Evolutionary conservation across 2,329 filamentous ascomycete genomes (phyloP).

Genomic region (Aspergillus sp.): DNA sequence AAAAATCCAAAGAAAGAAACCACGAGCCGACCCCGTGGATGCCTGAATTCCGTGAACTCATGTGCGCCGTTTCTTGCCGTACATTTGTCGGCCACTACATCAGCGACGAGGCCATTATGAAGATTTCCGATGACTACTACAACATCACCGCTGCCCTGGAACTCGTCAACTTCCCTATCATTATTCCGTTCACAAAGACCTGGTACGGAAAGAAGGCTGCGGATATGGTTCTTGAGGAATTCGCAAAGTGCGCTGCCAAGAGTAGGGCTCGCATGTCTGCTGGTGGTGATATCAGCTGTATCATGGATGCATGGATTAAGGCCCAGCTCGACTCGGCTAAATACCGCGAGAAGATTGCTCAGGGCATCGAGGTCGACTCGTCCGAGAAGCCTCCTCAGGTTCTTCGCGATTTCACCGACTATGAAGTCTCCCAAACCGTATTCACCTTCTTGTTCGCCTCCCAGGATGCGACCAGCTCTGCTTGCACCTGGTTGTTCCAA

Average conservation of each 20-base stretch:
- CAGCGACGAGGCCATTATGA: constrained; percentile 83
- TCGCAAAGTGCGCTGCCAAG: constrained; percentile 88
- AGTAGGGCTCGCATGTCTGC: constrained; percentile 88
- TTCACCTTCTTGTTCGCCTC: constrained; percentile 58
- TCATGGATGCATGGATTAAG: constrained; percentile 93
- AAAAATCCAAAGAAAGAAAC: constrained; percentile 69
- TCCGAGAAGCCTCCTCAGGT: constrained; percentile 64
- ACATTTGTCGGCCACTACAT: constrained; percentile 99
- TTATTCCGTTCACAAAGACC: constrained; percentile 89
- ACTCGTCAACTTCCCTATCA: constrained; percentile 97
- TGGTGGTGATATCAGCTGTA: constrained; percentile 82
- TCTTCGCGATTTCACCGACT: constrained; percentile 52
- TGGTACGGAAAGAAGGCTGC: constrained; percentile 97
- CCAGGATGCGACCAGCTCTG: constrained; percentile 93
- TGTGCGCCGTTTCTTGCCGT: constrained; percentile 90
- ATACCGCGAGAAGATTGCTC: constrained; percentile 76
- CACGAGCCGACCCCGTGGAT: constrained; percentile 84
- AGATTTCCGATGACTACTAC: constrained; percentile 95
- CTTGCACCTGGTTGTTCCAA: constrained; percentile 94
- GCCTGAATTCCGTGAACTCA: constrained; percentile 87
- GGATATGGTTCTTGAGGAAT: constrained; percentile 87
- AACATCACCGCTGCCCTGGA: constrained; percentile 93
- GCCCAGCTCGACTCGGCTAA: constrained; percentile 80
- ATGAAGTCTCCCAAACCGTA: constrained; percentile 52
- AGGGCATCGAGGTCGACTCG: constrained; percentile 66